phyloP scores from a whole-genome alignment of 2,329 filamentous ascomycete genomes.

The Arthrobotrys sphaeroides region DNA sequence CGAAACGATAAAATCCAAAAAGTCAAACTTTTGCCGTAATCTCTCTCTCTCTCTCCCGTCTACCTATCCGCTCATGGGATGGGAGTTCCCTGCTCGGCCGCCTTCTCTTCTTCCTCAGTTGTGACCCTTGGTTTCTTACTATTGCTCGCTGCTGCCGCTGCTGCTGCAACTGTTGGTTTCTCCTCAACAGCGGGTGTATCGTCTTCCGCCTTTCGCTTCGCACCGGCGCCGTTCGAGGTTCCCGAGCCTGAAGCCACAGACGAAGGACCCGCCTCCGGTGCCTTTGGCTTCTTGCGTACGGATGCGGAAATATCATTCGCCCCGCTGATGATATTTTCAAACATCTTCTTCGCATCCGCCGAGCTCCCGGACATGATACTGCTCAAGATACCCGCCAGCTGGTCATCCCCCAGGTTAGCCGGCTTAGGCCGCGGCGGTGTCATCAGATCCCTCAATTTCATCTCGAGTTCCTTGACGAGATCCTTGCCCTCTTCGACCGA shows the following conservation, averaged over 20 bases:
- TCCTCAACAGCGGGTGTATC: slow-evolving; percentile 59
- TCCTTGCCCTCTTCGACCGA: slow-evolving; percentile 80
- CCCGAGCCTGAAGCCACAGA: slow-evolving; percentile 27
- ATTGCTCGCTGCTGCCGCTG: background rate
- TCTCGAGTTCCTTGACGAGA: slow-evolving; percentile 80
- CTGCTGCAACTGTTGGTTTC: slow-evolving; percentile 46
- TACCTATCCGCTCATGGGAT: slow-evolving; percentile 1
- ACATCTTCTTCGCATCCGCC: slow-evolving; percentile 70
- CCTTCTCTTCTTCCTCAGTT: slow-evolving; percentile 49
- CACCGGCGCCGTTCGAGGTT: slow-evolving; percentile 23
- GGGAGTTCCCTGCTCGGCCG: slow-evolving; percentile 38
- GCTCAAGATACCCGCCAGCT: slow-evolving; percentile 71
- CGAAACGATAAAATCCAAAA: slow-evolving; percentile 1
- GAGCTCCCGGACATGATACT: slow-evolving; percentile 71
- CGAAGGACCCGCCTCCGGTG: slow-evolving; percentile 57
- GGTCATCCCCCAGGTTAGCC: slow-evolving; percentile 59
- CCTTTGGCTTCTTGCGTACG: slow-evolving; percentile 71
- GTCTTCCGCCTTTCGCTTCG: slow-evolving; percentile 63
- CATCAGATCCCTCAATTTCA: slow-evolving; percentile 67
- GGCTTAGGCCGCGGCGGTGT: slow-evolving; percentile 11
- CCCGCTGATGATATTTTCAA: slow-evolving; percentile 76
- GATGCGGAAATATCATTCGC: slow-evolving; percentile 79
- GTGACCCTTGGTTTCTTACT: slow-evolving; percentile 52
- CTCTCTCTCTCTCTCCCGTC: too few species aligned
- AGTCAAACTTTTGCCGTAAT: slow-evolving; percentile 29